Evolutionary conservation across 2,329 filamentous ascomycete species (phyloP), one percentile per base, ranked within the genome.

Genomic region (Coleophoma crateriformis): DNA sequence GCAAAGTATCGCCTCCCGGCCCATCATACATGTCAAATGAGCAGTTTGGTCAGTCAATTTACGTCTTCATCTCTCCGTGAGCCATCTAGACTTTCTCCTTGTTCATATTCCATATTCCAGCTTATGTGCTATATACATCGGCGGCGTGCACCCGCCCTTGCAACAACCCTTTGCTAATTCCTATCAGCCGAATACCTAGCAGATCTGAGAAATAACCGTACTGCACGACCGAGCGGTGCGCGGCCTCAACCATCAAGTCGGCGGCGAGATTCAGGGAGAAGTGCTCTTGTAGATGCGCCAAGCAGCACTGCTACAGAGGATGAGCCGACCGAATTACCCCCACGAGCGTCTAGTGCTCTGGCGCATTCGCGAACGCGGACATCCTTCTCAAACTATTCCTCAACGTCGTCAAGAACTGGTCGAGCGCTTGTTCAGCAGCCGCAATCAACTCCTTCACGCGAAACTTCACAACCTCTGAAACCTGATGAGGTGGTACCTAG

Each of bases 191-290:
- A 75, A 52, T 91, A 90, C 66, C 78, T 90, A 34, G 75, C 84
- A 58, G 81, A 84, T 57, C 77, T 92, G 34, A 84, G 88, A 58
- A 81, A 77, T 58, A 87, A 79, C 67, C 82, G 84, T 46, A 73
- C 82, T 49, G 74, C 78, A 34, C 78, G 87, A 49, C 87, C 87
- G 8, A 85, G 81, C 50, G 87, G 87, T 54, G 85, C 86, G 45
- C 77, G 87, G 56, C 86, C 87, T 52, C 77, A 76, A 47, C 77
- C 77, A 32, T 71, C 71, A 54, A 68, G 66, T 51, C 67, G 58
- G 14, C 55, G 56, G 19, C 53, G 57, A 33, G 57, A 62, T 33
- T 56, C 57, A 41, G 51, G 56, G 22, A 54, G 51, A 81, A 76
- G 59, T 57, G 76, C 47, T 68, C 69, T 49, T 34, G 40, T 44